These are phyloP conservation scores for Viola pubescens DNA, from an alignment of 441 rosid species.

Conservation along the genomic window DNA sequence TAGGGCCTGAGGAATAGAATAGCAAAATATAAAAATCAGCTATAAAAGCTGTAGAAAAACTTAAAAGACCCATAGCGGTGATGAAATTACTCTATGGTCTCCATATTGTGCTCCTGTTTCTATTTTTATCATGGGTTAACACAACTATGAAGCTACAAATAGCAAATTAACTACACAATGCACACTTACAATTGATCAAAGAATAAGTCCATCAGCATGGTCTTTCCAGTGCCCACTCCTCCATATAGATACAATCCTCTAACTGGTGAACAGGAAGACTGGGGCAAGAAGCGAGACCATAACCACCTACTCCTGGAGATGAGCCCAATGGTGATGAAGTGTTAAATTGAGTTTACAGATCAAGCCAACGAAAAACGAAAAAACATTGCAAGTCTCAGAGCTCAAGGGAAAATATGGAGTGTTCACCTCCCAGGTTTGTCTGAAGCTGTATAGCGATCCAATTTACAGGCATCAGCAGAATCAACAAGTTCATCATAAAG, in stretches of 20 bases:
- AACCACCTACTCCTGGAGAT: constrained; percentile 84
- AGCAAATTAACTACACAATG: constrained; percentile 5
- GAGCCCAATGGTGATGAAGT: constrained; percentile 14
- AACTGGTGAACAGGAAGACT: constrained; percentile 63
- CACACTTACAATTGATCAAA: constrained; percentile 68
- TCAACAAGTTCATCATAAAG: constrained; percentile 75
- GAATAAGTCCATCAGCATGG: constrained; percentile 98
- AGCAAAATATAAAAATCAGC: constrained; percentile 6
- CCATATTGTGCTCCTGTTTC: not conserved
- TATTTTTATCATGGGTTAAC: constrained; percentile 3
- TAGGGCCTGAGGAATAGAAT: constrained; percentile 48
- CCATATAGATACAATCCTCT: constrained; percentile 90
- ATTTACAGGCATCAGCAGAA: constrained; percentile 66
- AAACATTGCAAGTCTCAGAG: not conserved
- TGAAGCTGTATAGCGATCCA: constrained; percentile 79
- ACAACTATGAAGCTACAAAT: not conserved
- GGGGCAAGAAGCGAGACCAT: constrained; percentile 82
- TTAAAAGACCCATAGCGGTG: not conserved
- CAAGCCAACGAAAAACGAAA: not conserved
- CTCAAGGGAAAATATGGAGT: constrained; percentile 5
- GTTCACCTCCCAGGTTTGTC: constrained; percentile 66
- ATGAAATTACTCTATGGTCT: constrained; percentile 3
- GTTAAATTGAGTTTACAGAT: constrained; percentile 1
- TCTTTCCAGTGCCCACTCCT: constrained; percentile 98
- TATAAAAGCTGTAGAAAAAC: not conserved